These are phyloP conservation scores for Solanum verrucosum DNA, from an alignment of 257 asterid genomes.

Conservation along the genomic window DNA sequence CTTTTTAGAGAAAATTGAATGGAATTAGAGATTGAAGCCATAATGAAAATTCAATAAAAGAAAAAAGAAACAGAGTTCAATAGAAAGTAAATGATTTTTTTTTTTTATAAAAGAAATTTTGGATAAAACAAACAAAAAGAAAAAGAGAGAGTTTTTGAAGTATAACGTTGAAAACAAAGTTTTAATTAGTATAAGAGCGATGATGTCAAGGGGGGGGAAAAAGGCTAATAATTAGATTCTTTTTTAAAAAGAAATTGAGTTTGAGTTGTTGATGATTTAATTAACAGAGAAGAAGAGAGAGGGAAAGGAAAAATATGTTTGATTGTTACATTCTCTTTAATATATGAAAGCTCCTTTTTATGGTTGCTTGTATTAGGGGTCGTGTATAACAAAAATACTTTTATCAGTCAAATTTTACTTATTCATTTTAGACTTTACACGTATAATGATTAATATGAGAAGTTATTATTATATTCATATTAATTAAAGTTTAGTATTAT, in stretches of 20 bases:
- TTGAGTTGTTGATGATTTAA: neutral
- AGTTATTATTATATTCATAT: too few relatives aligned
- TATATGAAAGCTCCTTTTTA: too few relatives aligned
- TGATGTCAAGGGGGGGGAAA: conserved; percentile 17
- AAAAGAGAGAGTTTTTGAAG: neutral
- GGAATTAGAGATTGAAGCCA: neutral
- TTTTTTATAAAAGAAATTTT: neutral
- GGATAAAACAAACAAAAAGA: neutral
- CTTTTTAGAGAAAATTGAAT: neutral
- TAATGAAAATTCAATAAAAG: neutral
- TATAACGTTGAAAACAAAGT: neutral
- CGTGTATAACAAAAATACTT: too few relatives aligned
- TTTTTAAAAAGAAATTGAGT: too few relatives aligned
- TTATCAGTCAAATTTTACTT: too few relatives aligned
- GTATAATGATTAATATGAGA: too few relatives aligned
- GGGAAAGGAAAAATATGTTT: too few relatives aligned
- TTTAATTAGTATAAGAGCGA: conserved; percentile 9
- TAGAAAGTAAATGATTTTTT: neutral
- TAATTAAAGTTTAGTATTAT: too few relatives aligned
- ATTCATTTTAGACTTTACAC: too few relatives aligned
- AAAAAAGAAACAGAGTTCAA: neutral
- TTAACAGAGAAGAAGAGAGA: too few relatives aligned
- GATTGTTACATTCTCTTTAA: neutral
- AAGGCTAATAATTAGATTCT: neutral
- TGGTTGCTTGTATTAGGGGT: too few relatives aligned